Evolutionary conservation across 805 yeast genomes (phyloP), one percentile per base, ranked within the genome.

Genomic region (Sugiyamaella valdiviana): DNA sequence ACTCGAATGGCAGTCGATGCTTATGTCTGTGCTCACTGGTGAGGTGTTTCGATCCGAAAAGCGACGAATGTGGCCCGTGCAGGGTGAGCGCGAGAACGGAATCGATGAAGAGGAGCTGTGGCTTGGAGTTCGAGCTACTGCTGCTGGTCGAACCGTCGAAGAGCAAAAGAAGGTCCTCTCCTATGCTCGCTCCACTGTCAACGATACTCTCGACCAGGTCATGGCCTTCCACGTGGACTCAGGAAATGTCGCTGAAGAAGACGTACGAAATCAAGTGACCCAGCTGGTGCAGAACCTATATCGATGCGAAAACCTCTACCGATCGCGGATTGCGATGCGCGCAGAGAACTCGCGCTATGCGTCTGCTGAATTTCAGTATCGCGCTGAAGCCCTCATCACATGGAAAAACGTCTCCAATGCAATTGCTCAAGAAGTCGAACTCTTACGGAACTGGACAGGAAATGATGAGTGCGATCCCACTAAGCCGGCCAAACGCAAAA

Each of bases 1-100:
- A 43, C 70, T 90, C 10, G 96, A 89, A 66, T 93, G 99, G 99
- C 98, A 93, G 66, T 78, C 91, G 0, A 88, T 93, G 95, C 73
- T 93, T 43, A 77, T 85, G 9, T 77, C 89, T 2, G 98, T 93
- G 2, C 75, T 93, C 32, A 91, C 95, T 2, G 98, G 99, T 57
- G 98, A 93, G 65, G 95, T 93, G 46, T 89, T 93, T 17, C 78
- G 83, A 32, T 83, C 91, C 10, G 99, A 93, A 61, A 93, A 91
- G 66, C 56, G 66, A 29, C 61, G 72, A 20, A 46, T 68, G 40
- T n/a, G 21, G 32, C 29, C 22, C 10, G 44, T 41, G 6, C 22
- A 17, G 4, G 35, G 36, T 6, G 20, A 48, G 7, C 43, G 36
- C 2, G 36, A 46, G 36, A 10, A 23, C 9, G 63, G 48, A 83